These are phyloP conservation scores for Trichoderma afroharzianum DNA, from an alignment of 2,329 filamentous ascomycete genomes.

Conservation along the genomic window DNA sequence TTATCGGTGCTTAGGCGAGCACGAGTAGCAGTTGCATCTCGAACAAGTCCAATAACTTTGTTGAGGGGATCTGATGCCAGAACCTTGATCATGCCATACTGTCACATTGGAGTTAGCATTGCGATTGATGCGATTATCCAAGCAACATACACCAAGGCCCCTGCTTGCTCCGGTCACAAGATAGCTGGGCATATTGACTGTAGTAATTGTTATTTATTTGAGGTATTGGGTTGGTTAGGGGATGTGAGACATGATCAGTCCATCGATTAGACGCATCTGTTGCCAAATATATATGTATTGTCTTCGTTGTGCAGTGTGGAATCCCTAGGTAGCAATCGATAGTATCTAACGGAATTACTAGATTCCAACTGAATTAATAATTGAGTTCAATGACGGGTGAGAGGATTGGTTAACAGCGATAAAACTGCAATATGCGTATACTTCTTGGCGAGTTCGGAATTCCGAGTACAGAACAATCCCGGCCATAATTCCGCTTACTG, in stretches of 20 bases:
- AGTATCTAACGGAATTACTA: background rate
- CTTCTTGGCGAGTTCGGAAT: background rate
- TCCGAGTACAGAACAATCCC: background rate
- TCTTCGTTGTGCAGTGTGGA: too few relatives aligned
- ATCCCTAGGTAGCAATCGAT: background rate
- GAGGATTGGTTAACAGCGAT: background rate
- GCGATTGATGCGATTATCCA: background rate
- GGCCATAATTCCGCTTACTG: background rate
- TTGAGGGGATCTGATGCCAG: background rate
- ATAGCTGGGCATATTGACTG: background rate
- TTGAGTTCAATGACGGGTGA: background rate
- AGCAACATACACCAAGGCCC: background rate
- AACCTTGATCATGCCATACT: background rate
- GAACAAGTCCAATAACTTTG: background rate
- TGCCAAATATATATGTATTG: background rate
- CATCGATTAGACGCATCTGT: fast-evolving
- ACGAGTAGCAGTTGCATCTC: background rate
- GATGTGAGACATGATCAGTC: background rate
- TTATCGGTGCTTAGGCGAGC: background rate
- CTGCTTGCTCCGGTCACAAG: background rate
- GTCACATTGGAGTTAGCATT: background rate
- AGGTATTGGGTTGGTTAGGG: background rate
- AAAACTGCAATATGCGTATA: background rate
- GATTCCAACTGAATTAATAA: background rate
- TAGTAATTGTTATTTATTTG: background rate